A percentile compares a stretch with the other conserved stretches of the same genome.
Evolutionary conservation across 1,139 yeast species (phyloP).

Genomic region (Keqinozyma sinolaborantium): DNA sequence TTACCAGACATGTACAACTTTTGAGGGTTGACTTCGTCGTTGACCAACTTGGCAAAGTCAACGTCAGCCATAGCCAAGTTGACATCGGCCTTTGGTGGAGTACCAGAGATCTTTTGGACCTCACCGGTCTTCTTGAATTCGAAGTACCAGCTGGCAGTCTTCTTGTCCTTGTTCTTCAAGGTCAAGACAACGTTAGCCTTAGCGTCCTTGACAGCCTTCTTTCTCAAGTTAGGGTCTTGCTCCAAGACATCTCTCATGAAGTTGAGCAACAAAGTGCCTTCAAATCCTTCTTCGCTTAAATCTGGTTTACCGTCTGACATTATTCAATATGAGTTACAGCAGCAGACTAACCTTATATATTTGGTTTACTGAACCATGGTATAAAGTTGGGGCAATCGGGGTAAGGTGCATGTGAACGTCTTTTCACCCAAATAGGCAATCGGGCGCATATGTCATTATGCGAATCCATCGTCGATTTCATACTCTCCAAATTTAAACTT

Average conservation of each 20-base stretch:
- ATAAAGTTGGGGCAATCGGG: too few species aligned
- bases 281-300: slow-evolving; percentile 21
- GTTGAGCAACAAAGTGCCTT: slow-evolving; percentile 20
- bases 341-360: too few species aligned
- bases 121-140: slow-evolving; percentile 18
- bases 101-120: slow-evolving; percentile 16
- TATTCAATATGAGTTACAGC: not conserved
- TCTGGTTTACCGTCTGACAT: slow-evolving; percentile 8
- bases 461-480: slow-evolving; percentile 25
- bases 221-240: slow-evolving; percentile 16
- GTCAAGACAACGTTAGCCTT: slow-evolving; percentile 17
- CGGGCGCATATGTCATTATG: too few species aligned
- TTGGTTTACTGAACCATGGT: too few species aligned
- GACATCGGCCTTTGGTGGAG: slow-evolving; percentile 18
- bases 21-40: slow-evolving; percentile 21
- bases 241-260: slow-evolving; percentile 20
- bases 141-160: slow-evolving; percentile 20
- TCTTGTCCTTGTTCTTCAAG: slow-evolving; percentile 16
- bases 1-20: slow-evolving; percentile 20
- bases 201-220: slow-evolving; percentile 17
- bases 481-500: slow-evolving; percentile 24
- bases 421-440: too few species aligned
- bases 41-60: slow-evolving; percentile 19
- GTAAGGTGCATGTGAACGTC: too few species aligned
- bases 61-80: slow-evolving; percentile 16